These are phyloP conservation scores for Carex littledalei DNA, from an alignment of 176 grass and related monocot genomes.

Conservation along the genomic window DNA sequence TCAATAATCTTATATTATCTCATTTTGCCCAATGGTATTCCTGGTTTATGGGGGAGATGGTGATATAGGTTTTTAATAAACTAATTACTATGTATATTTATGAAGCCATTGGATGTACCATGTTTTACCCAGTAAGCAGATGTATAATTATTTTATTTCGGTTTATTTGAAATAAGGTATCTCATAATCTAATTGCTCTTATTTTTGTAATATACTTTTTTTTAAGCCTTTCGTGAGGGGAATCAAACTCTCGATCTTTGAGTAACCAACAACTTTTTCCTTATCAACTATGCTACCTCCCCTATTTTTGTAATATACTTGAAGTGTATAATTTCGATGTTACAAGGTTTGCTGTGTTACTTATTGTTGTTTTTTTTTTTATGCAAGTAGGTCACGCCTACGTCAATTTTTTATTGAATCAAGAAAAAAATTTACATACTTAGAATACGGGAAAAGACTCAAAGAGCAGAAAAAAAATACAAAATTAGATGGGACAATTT, in stretches of 20 bases:
- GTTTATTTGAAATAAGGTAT: neutral
- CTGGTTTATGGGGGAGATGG: neutral
- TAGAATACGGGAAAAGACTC: too few species aligned
- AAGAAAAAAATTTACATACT: too few species aligned
- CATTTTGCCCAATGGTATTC: neutral
- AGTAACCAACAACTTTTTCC: too few species aligned
- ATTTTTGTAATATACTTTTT: neutral
- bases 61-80: neutral
- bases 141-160: neutral
- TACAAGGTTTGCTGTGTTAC: neutral
- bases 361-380: neutral
- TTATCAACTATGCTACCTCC: too few species aligned
- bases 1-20: slow-evolving; percentile 14
- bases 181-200: neutral
- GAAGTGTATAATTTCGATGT: neutral
- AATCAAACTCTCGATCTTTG: too few species aligned
- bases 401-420: too few species aligned
- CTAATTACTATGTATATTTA: neutral
- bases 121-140: slow-evolving; percentile 19
- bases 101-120: neutral
- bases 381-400: neutral
- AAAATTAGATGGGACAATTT: too few species aligned
- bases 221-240: too few species aligned
- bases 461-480: too few species aligned
- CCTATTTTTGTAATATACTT: neutral